A percentile compares a stretch with the other conserved stretches of the same genome.
These are phyloP conservation scores for Wickerhamomyces bisporus DNA, from an alignment of 805 yeast genomes.

Conservation along the genomic window DNA sequence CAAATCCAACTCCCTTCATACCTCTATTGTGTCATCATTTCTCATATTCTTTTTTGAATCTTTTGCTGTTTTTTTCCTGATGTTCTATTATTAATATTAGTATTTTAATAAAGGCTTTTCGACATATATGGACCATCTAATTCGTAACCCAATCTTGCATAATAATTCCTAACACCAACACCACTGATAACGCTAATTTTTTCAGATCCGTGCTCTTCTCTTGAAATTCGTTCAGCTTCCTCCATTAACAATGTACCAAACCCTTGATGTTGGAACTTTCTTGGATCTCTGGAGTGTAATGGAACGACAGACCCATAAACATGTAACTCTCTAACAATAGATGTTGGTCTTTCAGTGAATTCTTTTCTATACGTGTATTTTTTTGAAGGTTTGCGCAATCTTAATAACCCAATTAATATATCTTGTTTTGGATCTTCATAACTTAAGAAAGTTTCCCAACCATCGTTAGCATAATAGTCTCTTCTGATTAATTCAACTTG, in stretches of 20 bases:
- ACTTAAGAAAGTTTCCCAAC: slow-evolving; percentile 96
- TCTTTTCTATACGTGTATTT: slow-evolving; percentile 90
- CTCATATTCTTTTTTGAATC: no score
- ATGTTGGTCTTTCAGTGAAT: slow-evolving; percentile 75
- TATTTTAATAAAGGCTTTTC: slow-evolving; percentile 33
- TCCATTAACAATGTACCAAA: slow-evolving; percentile 97
- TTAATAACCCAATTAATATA: slow-evolving; percentile 82
- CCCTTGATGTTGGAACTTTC: slow-evolving; percentile 98
- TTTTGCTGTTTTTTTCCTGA: no score
- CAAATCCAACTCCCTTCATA: no score
- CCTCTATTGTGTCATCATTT: no score
- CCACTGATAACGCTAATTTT: slow-evolving; percentile 95
- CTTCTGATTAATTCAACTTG: slow-evolving; percentile 94
- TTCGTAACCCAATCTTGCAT: slow-evolving; percentile 84
- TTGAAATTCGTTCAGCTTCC: slow-evolving; percentile 94
- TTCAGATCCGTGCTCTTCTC: slow-evolving; percentile 88
- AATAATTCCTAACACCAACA: slow-evolving; percentile 95
- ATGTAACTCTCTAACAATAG: slow-evolving; percentile 94
- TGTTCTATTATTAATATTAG: no score
- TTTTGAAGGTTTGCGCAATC: slow-evolving; percentile 84
- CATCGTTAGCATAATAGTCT: slow-evolving; percentile 96
- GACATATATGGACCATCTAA: slow-evolving; percentile 98
- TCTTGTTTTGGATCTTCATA: slow-evolving; percentile 98
- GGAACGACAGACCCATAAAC: slow-evolving; percentile 98
- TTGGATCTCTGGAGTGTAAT: slow-evolving; percentile 90